phyloP scores from a whole-genome alignment of 164 flowering plant genomes.

The Aristolochia californica region DNA sequence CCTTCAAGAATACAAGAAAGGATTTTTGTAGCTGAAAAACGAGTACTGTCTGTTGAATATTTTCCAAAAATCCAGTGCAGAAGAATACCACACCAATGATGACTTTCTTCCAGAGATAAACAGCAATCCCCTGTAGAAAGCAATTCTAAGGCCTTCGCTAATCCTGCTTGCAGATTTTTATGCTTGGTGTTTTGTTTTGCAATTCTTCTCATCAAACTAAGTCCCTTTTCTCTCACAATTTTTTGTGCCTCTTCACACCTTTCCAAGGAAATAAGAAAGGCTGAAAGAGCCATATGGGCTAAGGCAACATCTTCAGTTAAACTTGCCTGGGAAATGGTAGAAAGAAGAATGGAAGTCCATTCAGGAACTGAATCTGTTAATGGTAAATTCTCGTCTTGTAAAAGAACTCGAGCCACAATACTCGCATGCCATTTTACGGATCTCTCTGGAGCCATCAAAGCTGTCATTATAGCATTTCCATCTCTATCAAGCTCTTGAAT shows the following conservation, averaged over 20 bases:
- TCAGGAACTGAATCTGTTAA: slow-evolving; percentile 74
- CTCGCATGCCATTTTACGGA: slow-evolving; percentile 99
- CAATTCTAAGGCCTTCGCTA: slow-evolving; percentile 76
- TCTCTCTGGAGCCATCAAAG: slow-evolving; percentile 87
- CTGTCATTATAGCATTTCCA: slow-evolving; percentile 85
- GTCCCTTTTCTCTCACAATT: slow-evolving; percentile 71
- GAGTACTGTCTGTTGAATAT: slow-evolving; percentile 40
- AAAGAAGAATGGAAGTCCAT: slow-evolving; percentile 83
- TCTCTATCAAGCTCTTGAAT: slow-evolving; percentile 89
- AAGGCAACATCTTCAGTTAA: slow-evolving; percentile 67
- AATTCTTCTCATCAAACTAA: slow-evolving; percentile 64
- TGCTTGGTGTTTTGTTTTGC: slow-evolving; percentile 50
- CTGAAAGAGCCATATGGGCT: slow-evolving; percentile 74
- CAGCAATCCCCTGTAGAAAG: slow-evolving; percentile 47
- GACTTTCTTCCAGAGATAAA: slow-evolving; percentile 84
- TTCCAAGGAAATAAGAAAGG: slow-evolving; percentile 75
- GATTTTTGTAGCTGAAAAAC: slow-evolving; percentile 56
- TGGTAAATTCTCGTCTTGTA: slow-evolving; percentile 68
- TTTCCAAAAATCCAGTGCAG: slow-evolving; percentile 74
- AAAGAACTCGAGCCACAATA: slow-evolving; percentile 67
- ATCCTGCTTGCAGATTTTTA: slow-evolving; percentile 53
- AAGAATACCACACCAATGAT: slow-evolving; percentile 76
- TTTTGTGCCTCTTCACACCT: slow-evolving; percentile 50
- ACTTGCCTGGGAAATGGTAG: slow-evolving; percentile 71
- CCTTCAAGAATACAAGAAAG: slow-evolving; percentile 79